phyloP scores from a whole-genome alignment of 2,329 filamentous ascomycete genomes.

The Stachybotrys chartarum region DNA sequence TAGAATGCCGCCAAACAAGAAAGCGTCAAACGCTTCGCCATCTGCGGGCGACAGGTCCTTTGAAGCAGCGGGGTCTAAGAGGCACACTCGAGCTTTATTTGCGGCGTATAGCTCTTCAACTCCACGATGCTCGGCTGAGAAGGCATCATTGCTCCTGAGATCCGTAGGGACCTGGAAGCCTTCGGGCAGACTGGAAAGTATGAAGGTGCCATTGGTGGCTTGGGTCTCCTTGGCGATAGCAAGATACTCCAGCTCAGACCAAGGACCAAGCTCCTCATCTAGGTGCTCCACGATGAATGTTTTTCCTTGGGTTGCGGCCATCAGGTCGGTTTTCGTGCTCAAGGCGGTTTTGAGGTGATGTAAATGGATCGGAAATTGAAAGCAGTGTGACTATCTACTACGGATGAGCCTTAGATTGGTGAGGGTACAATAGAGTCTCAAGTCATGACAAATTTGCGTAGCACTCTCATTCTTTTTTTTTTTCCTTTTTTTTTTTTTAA shows the following conservation, averaged over 20 bases:
- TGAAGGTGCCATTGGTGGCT: conserved; percentile 59
- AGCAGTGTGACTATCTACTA: too few relatives aligned
- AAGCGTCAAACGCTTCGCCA: conserved; percentile 76
- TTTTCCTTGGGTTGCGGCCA: conserved; percentile 33
- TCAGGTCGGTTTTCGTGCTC: neutral
- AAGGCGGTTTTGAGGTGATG: neutral
- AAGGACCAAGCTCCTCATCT: conserved; percentile 85
- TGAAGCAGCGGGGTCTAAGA: conserved; percentile 79
- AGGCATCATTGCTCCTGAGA: conserved; percentile 48
- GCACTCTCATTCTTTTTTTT: too few relatives aligned
- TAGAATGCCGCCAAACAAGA: conserved; percentile 92
- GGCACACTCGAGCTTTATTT: conserved; percentile 70
- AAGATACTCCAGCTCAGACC: conserved; percentile 90
- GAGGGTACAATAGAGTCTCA: too few relatives aligned
- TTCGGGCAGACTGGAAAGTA: conserved; percentile 72
- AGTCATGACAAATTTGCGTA: too few relatives aligned
- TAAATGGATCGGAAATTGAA: neutral
- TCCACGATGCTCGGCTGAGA: conserved; percentile 66
- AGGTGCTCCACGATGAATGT: conserved; percentile 95
- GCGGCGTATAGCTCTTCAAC: conserved; percentile 76
- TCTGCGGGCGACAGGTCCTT: conserved; percentile 80
- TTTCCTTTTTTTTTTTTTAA: too few relatives aligned
- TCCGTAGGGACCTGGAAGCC: conserved; percentile 57
- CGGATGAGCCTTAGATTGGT: too few relatives aligned
- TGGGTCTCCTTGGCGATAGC: conserved; percentile 79